Evolutionary conservation across 2,329 filamentous ascomycete species (phyloP).

Genomic region (Apiospora malaysiana): DNA sequence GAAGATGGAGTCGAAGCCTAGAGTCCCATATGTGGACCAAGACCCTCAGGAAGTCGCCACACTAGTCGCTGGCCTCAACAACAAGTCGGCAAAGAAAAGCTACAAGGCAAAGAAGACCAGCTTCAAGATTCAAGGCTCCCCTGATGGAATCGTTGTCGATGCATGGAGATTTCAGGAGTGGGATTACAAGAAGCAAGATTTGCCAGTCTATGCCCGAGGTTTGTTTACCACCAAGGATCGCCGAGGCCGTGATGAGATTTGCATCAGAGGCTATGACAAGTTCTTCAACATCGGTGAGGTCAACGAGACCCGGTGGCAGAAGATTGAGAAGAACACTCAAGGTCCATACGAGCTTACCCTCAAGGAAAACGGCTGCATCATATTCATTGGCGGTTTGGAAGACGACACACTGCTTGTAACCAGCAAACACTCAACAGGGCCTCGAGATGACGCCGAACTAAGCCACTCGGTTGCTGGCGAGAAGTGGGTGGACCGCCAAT

Average conservation of each 20-base stretch:
- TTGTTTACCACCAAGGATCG: slow-evolving; percentile 83
- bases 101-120: slow-evolving; percentile 83
- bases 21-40: slow-evolving; percentile 68
- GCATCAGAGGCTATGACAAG: slow-evolving; percentile 92
- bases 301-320: slow-evolving; percentile 78
- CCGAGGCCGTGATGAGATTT: slow-evolving; percentile 75
- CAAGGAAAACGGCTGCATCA: slow-evolving; percentile 99
- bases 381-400: slow-evolving; percentile 91
- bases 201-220: slow-evolving; percentile 92
- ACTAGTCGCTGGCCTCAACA: slow-evolving; percentile 70
- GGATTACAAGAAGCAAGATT: slow-evolving; percentile 87
- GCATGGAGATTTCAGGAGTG: slow-evolving; percentile 95
- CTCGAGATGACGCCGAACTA: slow-evolving; percentile 69
- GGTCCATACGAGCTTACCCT: slow-evolving; percentile 95
- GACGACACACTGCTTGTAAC: slow-evolving; percentile 93
- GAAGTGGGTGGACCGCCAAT: slow-evolving; percentile 79
- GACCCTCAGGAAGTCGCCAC: slow-evolving; percentile 69
- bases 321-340: slow-evolving; percentile 75
- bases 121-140: slow-evolving; percentile 70
- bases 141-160: slow-evolving; percentile 72
- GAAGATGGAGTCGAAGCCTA: slow-evolving; percentile 1
- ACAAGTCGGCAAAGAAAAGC: slow-evolving; percentile 61
- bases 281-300: slow-evolving; percentile 97
- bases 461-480: slow-evolving; percentile 90
- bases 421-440: slow-evolving; percentile 96